Evolutionary conservation across 768 basidiomycete species (phyloP).

Genomic region (Tylopilus plumbeoviolaceoides): DNA sequence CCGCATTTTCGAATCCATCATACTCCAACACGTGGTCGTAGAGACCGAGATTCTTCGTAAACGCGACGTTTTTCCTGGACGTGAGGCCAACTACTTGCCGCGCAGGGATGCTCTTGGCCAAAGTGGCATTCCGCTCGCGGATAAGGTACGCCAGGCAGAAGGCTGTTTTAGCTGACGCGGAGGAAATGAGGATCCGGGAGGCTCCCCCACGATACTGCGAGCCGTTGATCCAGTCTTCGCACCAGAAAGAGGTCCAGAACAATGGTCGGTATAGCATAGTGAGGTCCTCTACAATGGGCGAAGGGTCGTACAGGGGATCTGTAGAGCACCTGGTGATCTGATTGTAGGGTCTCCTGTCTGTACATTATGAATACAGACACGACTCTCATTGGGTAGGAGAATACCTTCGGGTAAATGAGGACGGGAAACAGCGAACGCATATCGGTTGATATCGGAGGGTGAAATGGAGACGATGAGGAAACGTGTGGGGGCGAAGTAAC

Average conservation of each 20-base stretch:
- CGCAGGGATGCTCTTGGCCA: not conserved
- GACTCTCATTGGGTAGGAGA: not conserved
- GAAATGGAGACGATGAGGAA: slow-evolving; percentile 56
- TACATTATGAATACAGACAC: not conserved
- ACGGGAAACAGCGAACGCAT: slow-evolving; percentile 54
- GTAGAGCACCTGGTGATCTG: slow-evolving; percentile 55
- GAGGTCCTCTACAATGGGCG: slow-evolving; percentile 50
- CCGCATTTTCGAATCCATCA: slow-evolving; percentile 36
- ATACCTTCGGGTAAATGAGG: slow-evolving; percentile 59
- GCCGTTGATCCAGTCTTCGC: slow-evolving; percentile 61
- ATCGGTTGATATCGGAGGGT: slow-evolving; percentile 45
- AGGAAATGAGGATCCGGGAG: slow-evolving; percentile 53
- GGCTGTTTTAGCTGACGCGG: slow-evolving; percentile 70
- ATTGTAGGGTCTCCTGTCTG: slow-evolving; percentile 66
- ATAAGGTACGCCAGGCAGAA: slow-evolving; percentile 65
- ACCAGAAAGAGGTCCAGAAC: slow-evolving; percentile 77
- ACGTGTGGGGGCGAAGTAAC: slow-evolving; percentile 52
- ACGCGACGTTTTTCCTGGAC: slow-evolving; percentile 49
- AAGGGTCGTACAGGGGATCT: slow-evolving; percentile 52
- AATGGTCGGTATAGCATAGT: slow-evolving; percentile 70
- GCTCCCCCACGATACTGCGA: slow-evolving; percentile 48
- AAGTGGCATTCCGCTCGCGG: slow-evolving; percentile 36
- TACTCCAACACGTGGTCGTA: slow-evolving; percentile 60
- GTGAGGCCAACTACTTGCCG: slow-evolving; percentile 56
- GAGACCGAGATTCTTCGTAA: slow-evolving; percentile 50